These are phyloP conservation scores for Penicillium sp. DNA, from an alignment of 2,329 filamentous ascomycete genomes.

Conservation along the genomic window DNA sequence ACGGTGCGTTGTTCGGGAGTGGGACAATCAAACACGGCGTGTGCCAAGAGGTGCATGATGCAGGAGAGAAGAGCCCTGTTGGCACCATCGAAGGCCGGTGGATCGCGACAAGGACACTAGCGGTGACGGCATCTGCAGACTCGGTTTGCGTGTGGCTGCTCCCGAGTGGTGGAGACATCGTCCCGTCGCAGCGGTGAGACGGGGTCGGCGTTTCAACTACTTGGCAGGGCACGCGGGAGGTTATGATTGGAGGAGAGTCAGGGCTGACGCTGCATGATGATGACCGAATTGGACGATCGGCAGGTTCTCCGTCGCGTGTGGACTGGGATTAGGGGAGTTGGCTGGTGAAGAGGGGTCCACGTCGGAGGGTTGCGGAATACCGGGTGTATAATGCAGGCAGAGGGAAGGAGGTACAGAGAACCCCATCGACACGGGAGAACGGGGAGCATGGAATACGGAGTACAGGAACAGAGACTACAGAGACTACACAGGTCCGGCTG, in stretches of 20 bases:
- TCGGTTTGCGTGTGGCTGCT: slow-evolving; percentile 13
- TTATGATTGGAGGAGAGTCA: slow-evolving; percentile 20
- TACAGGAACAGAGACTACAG: background rate
- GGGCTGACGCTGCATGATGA: slow-evolving; percentile 25
- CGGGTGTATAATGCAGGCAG: background rate
- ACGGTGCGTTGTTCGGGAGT: slow-evolving; percentile 16
- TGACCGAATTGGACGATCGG: slow-evolving; percentile 23
- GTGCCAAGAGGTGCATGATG: slow-evolving; percentile 22
- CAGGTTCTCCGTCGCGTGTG: slow-evolving; percentile 15
- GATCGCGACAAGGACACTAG: slow-evolving; percentile 5
- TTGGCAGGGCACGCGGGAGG: slow-evolving; percentile 14
- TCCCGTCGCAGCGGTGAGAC: slow-evolving; percentile 26
- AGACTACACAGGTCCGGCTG: background rate
- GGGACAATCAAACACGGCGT: slow-evolving; percentile 21
- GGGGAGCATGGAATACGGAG: background rate
- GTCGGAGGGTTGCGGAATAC: slow-evolving; percentile 3
- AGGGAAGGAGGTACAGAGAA: background rate
- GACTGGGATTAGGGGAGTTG: slow-evolving; percentile 7
- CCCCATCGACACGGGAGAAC: no score
- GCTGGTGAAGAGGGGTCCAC: slow-evolving; percentile 20
- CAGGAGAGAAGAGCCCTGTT: slow-evolving; percentile 18
- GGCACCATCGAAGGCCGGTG: slow-evolving; percentile 22
- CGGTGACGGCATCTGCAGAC: slow-evolving; percentile 22
- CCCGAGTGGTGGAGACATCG: slow-evolving; percentile 18
- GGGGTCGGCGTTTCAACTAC: slow-evolving; percentile 10